Evolutionary conservation across 768 basidiomycete species (phyloP).

Genomic region (Multifurca ochricompacta): DNA sequence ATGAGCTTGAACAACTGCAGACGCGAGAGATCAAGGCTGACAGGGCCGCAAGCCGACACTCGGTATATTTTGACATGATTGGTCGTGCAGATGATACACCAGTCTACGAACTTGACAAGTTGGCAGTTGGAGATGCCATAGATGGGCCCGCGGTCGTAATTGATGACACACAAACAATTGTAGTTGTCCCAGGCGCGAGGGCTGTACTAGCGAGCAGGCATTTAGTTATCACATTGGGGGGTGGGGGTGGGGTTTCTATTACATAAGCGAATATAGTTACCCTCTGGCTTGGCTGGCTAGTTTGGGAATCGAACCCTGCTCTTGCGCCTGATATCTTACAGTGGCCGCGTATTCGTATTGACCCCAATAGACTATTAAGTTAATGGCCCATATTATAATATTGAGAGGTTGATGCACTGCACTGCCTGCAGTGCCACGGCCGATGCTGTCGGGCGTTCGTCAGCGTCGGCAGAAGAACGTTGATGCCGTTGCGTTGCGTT

Average conservation of each 20-base stretch:
- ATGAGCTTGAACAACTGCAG: slow-evolving; percentile 54
- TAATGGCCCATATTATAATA: no score
- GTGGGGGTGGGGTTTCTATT: no score
- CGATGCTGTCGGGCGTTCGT: no score
- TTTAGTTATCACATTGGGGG: slow-evolving; percentile 43
- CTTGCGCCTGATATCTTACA: slow-evolving; percentile 27
- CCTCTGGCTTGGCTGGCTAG: no score
- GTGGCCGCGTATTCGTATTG: neutral
- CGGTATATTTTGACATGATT: slow-evolving; percentile 76
- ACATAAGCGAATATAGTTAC: no score
- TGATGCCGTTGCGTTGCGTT: neutral
- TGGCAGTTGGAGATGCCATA: slow-evolving; percentile 64
- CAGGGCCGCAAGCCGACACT: slow-evolving; percentile 46
- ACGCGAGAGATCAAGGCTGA: slow-evolving; percentile 32
- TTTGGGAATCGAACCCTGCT: slow-evolving; percentile 40
- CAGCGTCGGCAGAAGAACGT: neutral
- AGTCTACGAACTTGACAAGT: slow-evolving; percentile 59
- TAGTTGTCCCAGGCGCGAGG: slow-evolving; percentile 67
- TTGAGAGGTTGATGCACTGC: no score
- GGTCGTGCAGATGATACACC: slow-evolving; percentile 76
- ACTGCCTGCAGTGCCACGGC: no score
- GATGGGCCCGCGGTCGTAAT: slow-evolving; percentile 90
- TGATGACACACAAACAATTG: slow-evolving; percentile 92
- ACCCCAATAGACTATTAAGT: slow-evolving; percentile 16
- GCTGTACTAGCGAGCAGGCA: slow-evolving; percentile 64